phyloP scores from a whole-genome alignment of 2,329 filamentous ascomycete species.

The Stachybotrys echinatus region DNA sequence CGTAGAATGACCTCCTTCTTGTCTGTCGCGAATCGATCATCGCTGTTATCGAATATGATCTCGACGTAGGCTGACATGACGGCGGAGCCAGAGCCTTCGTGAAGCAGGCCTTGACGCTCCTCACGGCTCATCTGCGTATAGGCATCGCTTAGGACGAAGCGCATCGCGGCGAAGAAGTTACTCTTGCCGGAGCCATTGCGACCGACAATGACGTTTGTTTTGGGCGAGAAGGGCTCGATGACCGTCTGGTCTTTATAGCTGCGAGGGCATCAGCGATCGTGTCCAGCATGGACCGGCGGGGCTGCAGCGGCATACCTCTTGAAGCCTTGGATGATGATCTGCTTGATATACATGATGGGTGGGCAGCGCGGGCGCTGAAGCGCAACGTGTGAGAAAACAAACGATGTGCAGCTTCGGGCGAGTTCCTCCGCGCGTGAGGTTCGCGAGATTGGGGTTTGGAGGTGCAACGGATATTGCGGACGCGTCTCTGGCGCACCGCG shows the following conservation, averaged over 20 bases:
- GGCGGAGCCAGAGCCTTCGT: constrained; percentile 94
- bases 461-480: constrained; percentile 14
- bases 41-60: constrained; percentile 96
- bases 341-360: constrained; percentile 89
- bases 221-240: constrained; percentile 95
- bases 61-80: constrained; percentile 99
- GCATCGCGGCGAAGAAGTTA: constrained; percentile 98
- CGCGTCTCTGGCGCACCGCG: constrained; percentile 19
- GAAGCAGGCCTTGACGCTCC: constrained; percentile 91
- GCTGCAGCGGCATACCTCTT: constrained; percentile 65
- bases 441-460: constrained; percentile 14
- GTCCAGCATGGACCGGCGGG: constrained; percentile 4
- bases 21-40: constrained; percentile 90
- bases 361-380: constrained; percentile 30
- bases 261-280: constrained; percentile 14
- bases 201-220: constrained; percentile 97
- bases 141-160: constrained; percentile 95
- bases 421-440: background rate
- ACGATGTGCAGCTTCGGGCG: constrained; percentile 17
- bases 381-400: constrained; percentile 27
- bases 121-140: constrained; percentile 95
- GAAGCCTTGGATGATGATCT: constrained; percentile 99
- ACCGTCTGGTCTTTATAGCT: constrained; percentile 99
- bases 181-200: constrained; percentile 99
- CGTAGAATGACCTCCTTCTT: constrained; percentile 87